Evolutionary conservation across 2,329 filamentous ascomycete species (phyloP).

Genomic region (Stachybotrys echinatus): DNA sequence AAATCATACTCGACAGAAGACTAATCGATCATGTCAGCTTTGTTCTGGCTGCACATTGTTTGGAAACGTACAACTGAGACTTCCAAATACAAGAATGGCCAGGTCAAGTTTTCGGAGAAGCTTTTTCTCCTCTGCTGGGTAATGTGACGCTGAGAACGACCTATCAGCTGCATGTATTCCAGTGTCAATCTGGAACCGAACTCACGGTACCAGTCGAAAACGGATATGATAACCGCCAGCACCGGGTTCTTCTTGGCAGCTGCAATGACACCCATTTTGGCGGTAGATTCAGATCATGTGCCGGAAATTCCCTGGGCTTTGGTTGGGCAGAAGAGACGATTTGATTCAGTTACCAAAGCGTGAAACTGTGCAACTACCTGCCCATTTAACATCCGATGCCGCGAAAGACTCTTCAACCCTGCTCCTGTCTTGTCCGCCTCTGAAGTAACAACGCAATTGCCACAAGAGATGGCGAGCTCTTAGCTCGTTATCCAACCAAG

Average conservation of each 20-base stretch:
- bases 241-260: slow-evolving; percentile 14
- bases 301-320: too few species aligned
- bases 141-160: slow-evolving; percentile 13
- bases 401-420: too few species aligned
- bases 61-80: slow-evolving; percentile 14
- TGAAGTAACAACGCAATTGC: too few species aligned
- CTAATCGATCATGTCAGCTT: neutral
- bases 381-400: too few species aligned
- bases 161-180: too few species aligned
- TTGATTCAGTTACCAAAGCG: too few species aligned
- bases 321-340: too few species aligned
- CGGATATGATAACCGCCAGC: slow-evolving; percentile 16
- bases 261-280: slow-evolving; percentile 4
- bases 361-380: too few species aligned
- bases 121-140: slow-evolving; percentile 16
- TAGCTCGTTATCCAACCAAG: too few species aligned
- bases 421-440: too few species aligned
- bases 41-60: neutral
- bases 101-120: slow-evolving; percentile 19
- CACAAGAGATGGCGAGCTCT: too few species aligned
- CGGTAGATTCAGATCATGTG: too few species aligned
- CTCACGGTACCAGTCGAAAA: slow-evolving; percentile 23
- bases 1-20: slow-evolving; percentile 2
- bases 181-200: neutral
- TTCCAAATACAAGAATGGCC: slow-evolving; percentile 15